Evolutionary conservation across 768 basidiomycete species (phyloP).

Genomic region (Leucogyrophana mollusca): DNA sequence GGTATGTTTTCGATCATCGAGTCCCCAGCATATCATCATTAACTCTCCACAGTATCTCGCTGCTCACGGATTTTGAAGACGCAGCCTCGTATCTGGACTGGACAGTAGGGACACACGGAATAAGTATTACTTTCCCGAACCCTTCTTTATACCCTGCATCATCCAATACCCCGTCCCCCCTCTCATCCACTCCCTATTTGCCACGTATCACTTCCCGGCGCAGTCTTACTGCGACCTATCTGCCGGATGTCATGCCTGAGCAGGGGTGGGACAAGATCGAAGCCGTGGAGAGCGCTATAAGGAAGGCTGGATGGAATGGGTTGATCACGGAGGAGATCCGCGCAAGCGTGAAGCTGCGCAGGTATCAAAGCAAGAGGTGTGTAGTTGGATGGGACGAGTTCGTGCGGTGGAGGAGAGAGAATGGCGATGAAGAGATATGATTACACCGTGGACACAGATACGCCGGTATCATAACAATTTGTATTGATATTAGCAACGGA

Average conservation of each 20-base stretch:
- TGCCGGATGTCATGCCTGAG: slow-evolving; percentile 89
- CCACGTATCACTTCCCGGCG: slow-evolving; percentile 54
- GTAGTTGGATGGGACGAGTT: slow-evolving; percentile 76
- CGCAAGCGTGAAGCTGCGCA: slow-evolving; percentile 68
- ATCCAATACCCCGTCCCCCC: slow-evolving; percentile 68
- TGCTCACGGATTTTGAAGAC: slow-evolving; percentile 92
- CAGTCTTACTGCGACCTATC: slow-evolving; percentile 81
- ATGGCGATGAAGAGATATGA: slow-evolving; percentile 37
- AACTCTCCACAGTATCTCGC: slow-evolving; percentile 63
- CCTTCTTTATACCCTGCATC: slow-evolving; percentile 55
- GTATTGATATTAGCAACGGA: slow-evolving; percentile 9
- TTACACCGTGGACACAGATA: slow-evolving; percentile 1
- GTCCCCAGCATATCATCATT: neutral
- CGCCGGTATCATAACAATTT: slow-evolving; percentile 7
- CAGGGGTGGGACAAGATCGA: slow-evolving; percentile 95
- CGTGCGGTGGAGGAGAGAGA: slow-evolving; percentile 63
- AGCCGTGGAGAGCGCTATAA: slow-evolving; percentile 87
- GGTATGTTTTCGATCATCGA: slow-evolving; percentile 48
- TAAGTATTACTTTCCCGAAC: slow-evolving; percentile 84
- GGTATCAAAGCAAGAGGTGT: slow-evolving; percentile 79
- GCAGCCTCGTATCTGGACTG: slow-evolving; percentile 87
- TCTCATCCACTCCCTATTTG: slow-evolving; percentile 62
- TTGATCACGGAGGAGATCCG: slow-evolving; percentile 80
- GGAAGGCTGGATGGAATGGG: slow-evolving; percentile 90
- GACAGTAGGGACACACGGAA: slow-evolving; percentile 90